Conservation (phyloP, 345 rosid species). For the Carallia pectinifolia region DNA sequence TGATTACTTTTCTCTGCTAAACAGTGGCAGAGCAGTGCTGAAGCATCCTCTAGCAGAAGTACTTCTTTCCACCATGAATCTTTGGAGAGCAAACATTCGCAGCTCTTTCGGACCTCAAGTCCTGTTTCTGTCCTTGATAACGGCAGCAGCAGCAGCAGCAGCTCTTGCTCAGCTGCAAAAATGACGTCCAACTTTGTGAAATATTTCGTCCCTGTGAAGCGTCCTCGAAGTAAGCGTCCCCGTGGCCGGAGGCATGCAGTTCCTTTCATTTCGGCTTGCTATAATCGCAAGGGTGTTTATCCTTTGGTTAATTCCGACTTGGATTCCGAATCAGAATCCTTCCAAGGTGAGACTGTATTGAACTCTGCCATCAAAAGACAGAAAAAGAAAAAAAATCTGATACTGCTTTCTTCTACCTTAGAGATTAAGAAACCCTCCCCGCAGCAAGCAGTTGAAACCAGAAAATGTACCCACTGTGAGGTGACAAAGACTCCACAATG, state of each 20-base stretch:
- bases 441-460: slow-evolving; percentile 25
- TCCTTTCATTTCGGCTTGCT: slow-evolving; percentile 3
- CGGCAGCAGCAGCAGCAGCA: slow-evolving; percentile 29
- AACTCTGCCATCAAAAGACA: slow-evolving; percentile 16
- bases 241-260: slow-evolving; percentile 29
- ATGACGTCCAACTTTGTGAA: slow-evolving; percentile 23
- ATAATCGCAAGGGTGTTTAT: slow-evolving; percentile 4
- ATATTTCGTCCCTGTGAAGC: slow-evolving; percentile 45
- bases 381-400: slow-evolving; percentile 30
- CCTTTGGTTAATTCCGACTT: slow-evolving; percentile 13
- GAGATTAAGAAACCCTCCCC: slow-evolving; percentile 26
- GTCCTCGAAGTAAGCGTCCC: slow-evolving; percentile 72
- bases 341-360: slow-evolving; percentile 1
- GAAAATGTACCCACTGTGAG: slow-evolving; percentile 78
- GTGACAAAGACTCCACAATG: slow-evolving; percentile 86
- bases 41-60: slow-evolving; percentile 39
- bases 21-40: slow-evolving; percentile 29
- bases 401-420: slow-evolving; percentile 23
- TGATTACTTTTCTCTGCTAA: slow-evolving; percentile 33
- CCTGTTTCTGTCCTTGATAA: slow-evolving; percentile 76
- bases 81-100: slow-evolving; percentile 42
- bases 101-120: slow-evolving; percentile 50
- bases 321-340: slow-evolving; percentile 14
- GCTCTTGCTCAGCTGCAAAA: slow-evolving; percentile 54
- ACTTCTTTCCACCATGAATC: slow-evolving; percentile 24